These are phyloP conservation scores for Candida palmyrensis DNA, from an alignment of 805 yeast genomes.

Conservation along the genomic window DNA sequence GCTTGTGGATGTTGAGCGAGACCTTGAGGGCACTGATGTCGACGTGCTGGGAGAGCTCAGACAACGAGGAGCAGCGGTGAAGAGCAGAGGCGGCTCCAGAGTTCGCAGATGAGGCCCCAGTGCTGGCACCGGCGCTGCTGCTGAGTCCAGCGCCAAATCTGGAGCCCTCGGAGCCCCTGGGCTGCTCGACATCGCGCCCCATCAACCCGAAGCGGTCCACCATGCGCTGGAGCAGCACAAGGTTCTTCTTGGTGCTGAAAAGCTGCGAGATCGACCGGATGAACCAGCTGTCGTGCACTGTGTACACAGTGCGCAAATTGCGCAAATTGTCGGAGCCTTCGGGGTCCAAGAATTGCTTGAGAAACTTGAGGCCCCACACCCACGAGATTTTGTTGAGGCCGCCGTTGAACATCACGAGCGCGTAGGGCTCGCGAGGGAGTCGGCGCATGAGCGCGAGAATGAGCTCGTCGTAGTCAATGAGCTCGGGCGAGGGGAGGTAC, in stretches of 20 bases:
- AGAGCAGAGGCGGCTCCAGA: conserved; percentile 8
- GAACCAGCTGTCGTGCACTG: conserved; percentile 92
- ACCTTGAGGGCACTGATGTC: conserved; percentile 77
- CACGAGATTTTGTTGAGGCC: conserved; percentile 66
- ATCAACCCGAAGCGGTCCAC: conserved; percentile 20
- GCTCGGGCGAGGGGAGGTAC: conserved; percentile 60
- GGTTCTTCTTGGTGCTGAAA: conserved; percentile 38
- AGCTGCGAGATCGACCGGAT: conserved; percentile 72
- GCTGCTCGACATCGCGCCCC: neutral
- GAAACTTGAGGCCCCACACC: conserved; percentile 61
- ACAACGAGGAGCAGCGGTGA: conserved; percentile 43
- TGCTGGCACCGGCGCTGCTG: no score
- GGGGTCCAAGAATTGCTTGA: conserved; percentile 50
- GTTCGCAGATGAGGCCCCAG: neutral
- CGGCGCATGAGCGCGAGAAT: conserved; percentile 50
- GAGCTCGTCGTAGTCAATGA: conserved; percentile 41
- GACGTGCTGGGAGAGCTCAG: conserved; percentile 53
- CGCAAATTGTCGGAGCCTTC: conserved; percentile 35
- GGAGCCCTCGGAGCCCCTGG: no score
- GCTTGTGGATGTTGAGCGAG: conserved; percentile 67
- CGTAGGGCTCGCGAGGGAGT: conserved; percentile 61
- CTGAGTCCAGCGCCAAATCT: no score
- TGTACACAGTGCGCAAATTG: conserved; percentile 54
- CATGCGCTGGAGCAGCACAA: conserved; percentile 21
- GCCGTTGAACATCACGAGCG: conserved; percentile 72